Evolutionary conservation across 148 eudicot species (phyloP), one percentile per base, ranked within the genome.

Genomic region (Linanthus parryae): DNA sequence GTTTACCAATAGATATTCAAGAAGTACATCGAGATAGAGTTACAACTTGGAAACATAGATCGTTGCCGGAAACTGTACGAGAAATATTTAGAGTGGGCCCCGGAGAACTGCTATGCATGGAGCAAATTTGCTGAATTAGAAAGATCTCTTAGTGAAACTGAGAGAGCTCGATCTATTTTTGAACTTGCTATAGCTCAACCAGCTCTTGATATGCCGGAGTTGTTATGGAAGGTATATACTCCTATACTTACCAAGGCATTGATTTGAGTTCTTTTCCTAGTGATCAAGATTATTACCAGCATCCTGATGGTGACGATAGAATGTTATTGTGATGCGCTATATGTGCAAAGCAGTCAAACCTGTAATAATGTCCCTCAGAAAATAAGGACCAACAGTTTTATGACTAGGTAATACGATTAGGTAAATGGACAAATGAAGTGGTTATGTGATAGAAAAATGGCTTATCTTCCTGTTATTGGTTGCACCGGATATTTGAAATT

Each of bases 151-250:
- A 59, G 75, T 61, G 95, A 91, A 70, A 91, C 86, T 33, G 97
- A 91, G 13, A 64, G 97, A 60, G 82, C 97, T 2, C 76, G 97
- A 68, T 62, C 95, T 29, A 77, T 91, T 37, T 86, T 81, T 71
- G 98, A 91, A 66, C 90, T 86, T 31, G 98, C 98, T 38, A 87
- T 81, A 62, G 94, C 88, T 25, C 98, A 91, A 65, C 94, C 95
- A 48, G 94, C 94, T 13, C 29, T 91, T 47, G 94, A 87, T 70
- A 91, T 86, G 95, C 95, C 98, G 11, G 95, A 91, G 63, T 48
- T 87, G 37, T 63, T 87, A 37, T 91, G 98, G 98, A 91, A 91
- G 95, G 97, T 90, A 71, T 48, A 21, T 4, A 21, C 31, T 22
- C 50, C 11, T 23, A 48, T 27, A 20, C 7, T 8, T 2, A 1